Conservation (phyloP, 2,329 filamentous ascomycete genomes). For the Pyrenochaeta sp. region DNA sequence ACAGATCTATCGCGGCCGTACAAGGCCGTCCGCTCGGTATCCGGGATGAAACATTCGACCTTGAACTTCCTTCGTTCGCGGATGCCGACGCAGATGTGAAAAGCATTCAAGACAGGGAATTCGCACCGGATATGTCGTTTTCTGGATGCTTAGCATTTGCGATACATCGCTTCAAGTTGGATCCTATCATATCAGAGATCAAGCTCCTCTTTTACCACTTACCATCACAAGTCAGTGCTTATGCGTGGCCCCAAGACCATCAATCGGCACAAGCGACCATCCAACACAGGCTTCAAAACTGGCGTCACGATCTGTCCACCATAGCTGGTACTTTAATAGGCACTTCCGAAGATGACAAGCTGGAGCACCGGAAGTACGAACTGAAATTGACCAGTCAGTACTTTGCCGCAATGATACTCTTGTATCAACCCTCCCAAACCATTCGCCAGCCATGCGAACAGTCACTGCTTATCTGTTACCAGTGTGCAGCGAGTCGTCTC, state of each 20-base stretch:
- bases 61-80: constrained; percentile 25
- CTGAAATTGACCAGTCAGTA: constrained; percentile 46
- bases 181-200: constrained; percentile 35
- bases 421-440: constrained; percentile 50
- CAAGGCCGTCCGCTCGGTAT: constrained; percentile 52
- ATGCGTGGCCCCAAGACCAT: constrained; percentile 29
- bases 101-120: background rate
- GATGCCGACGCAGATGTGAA: constrained; percentile 8
- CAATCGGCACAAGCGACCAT: constrained; percentile 13
- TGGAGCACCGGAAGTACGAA: constrained; percentile 23
- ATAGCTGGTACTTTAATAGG: background rate
- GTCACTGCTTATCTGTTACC: constrained; percentile 42
- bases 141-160: constrained; percentile 25
- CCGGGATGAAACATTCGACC: constrained; percentile 50
- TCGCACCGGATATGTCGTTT: constrained; percentile 9
- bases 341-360: constrained; percentile 18
- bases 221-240: constrained; percentile 18
- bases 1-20: constrained; percentile 48
- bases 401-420: constrained; percentile 44
- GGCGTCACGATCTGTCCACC: background rate
- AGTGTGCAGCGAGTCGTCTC: constrained; percentile 32
- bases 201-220: constrained; percentile 40
- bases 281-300: background rate
- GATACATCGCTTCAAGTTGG: constrained; percentile 36
- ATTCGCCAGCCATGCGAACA: constrained; percentile 39